phyloP scores from a whole-genome alignment of 306 rosid genomes.

The Begonia peltatifolia region DNA sequence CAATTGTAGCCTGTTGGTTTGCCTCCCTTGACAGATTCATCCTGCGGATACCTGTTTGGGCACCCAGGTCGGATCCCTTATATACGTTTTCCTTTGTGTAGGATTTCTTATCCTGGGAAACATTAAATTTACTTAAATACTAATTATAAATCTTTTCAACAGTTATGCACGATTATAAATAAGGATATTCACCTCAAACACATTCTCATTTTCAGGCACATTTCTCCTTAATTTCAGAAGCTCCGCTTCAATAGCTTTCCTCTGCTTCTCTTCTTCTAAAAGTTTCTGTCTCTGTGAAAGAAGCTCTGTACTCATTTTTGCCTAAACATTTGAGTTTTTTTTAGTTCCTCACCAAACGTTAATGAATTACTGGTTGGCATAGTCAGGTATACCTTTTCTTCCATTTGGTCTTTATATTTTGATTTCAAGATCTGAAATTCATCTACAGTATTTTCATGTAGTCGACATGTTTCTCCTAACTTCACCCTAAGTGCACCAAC shows the following conservation, averaged over 20 bases:
- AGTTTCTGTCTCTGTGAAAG: slow-evolving; percentile 23
- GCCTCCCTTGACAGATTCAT: slow-evolving; percentile 24
- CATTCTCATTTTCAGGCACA: slow-evolving; percentile 27
- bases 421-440: slow-evolving; percentile 37
- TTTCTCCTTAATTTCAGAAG: slow-evolving; percentile 23
- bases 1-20: slow-evolving; percentile 44
- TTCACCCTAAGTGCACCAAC: slow-evolving; percentile 20
- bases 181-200: slow-evolving; percentile 27
- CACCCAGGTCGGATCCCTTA: slow-evolving; percentile 22
- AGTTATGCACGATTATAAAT: not conserved
- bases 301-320: slow-evolving; percentile 31
- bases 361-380: not conserved
- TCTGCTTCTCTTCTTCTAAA: slow-evolving; percentile 34
- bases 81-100: slow-evolving; percentile 22
- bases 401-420: slow-evolving; percentile 19
- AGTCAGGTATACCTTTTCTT: slow-evolving; percentile 29
- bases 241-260: slow-evolving; percentile 36
- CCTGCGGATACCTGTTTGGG: slow-evolving; percentile 18
- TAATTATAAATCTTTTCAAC: not conserved
- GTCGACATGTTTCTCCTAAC: slow-evolving; percentile 27
- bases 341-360: slow-evolving; percentile 2
- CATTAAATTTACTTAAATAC: slow-evolving; percentile 1
- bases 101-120: slow-evolving; percentile 29
- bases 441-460: slow-evolving; percentile 21
- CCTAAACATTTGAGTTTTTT: slow-evolving; percentile 15